Evolutionary conservation across 495 filamentous ascomycete genomes (phyloP), one percentile per base, ranked within the genome.

Genomic region (Staphylotrichum longicolle): DNA sequence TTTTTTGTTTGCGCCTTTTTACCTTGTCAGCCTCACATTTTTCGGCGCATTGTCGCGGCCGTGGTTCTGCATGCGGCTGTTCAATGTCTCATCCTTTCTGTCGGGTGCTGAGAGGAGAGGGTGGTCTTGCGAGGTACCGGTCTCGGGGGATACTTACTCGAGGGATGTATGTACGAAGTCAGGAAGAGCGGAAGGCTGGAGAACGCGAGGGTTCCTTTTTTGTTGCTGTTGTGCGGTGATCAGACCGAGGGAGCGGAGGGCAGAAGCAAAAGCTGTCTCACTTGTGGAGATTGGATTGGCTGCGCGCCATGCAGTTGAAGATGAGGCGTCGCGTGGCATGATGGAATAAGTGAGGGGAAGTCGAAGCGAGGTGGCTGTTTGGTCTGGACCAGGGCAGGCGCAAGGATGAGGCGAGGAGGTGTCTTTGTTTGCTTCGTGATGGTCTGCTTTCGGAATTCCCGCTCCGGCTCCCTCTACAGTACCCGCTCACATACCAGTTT

Each of bases 291-390:
- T 8, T 4, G 44, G 55, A 57, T 57, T 57, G 55, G 55, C 7
- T 9, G 44, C 33, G 55, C 42, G 12, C 48, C 39, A 35, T 47
- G 14, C 55, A 48, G 44, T n/a, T 33, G 44, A 47, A 7, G 14
- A 7, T 30, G 34, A 57, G 55, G 55, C 55, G 55, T 47, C 35
- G 30, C 54, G 33, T 57, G 42, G 54, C 54, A 20, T 47, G 42
- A 6, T 48, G 15, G 35, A 12, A n/a, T 39, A n/a, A 27, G 20
- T 27, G 20, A 27, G 20, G 20, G 20, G 20, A 27, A 27, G 20
- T 27, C 20, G 20, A 27, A 27, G n/a, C 37, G 39, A 32, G 35
- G 7, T 54, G 52, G 52, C 47, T 49, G 4, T 15, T 49, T 7
- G 6, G 45, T 11, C 15, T 48, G 51, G 15, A 27, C n/a, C 7